Evolutionary conservation across 2,329 filamentous ascomycete genomes (phyloP), one percentile per base, ranked within the genome.

Genomic region (Xylariales sp.): DNA sequence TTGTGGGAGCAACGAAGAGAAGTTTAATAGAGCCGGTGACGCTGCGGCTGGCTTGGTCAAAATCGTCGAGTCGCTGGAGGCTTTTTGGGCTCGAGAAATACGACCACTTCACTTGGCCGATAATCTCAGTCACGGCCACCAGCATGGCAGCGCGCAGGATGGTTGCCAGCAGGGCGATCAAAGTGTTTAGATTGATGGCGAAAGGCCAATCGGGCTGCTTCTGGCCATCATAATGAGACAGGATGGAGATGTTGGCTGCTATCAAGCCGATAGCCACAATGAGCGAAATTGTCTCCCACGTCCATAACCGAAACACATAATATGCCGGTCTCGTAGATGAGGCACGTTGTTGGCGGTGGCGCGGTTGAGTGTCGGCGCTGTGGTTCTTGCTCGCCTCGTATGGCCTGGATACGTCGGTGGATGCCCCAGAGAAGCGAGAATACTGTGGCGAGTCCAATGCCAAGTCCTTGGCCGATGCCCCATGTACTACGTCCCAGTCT

Each of bases 91-190:
- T 42, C 12, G 52, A 42, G 33, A 59, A 59, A 54, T 56, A 59
- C 2, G 38, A 40, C 56, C 56, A 61, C 25, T 60, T 59, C 33
- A 50, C 42, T 40, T 61, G 57, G 20, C 54, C 51, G 33, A 60
- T 53, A 27, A 58, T 47, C 39, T 56, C 54, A 1, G 55, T 50
- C 7, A 56, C 45, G 8, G 47, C 48, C 21, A 53, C 48, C 0
- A 55, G 46, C 34, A 60, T 48, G 6, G 50, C 40, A n/a, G 53
- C 46, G 14, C 45, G 34, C 28, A 44, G 40, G 23, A 53, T 43
- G 13, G 49, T 51, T 5, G 47, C 43, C 2, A 53, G 40, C n/a
- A 50, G 20, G 13, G 47, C 40, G 14, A 44, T 30, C 2, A 50
- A n/a, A 2, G 49, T 41, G 31, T 49, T 51, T 19, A 53, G 40